Percentiles rank a stretch among this genome's conserved stretches.
Conservation (phyloP, 768 basidiomycete genomes). For the Lyophyllum shimeji region DNA sequence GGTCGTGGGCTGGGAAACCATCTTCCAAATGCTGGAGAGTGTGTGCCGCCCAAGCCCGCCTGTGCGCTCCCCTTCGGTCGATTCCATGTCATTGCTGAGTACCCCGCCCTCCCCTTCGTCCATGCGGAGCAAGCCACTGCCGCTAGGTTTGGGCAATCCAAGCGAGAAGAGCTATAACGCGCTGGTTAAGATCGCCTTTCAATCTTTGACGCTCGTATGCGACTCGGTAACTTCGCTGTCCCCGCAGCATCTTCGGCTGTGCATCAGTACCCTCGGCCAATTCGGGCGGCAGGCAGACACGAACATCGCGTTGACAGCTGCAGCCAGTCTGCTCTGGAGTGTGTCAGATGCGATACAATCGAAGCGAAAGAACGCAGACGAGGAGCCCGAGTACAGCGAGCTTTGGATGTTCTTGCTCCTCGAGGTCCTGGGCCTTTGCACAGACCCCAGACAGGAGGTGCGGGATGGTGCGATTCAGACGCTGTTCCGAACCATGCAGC, state of each 20-base stretch:
- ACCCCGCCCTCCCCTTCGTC: slow-evolving; percentile 37
- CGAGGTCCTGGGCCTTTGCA: slow-evolving; percentile 80
- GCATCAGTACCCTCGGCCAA: slow-evolving; percentile 86
- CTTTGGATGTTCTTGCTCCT: slow-evolving; percentile 93
- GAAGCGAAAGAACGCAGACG: slow-evolving; percentile 62
- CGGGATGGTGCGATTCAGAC: slow-evolving; percentile 95
- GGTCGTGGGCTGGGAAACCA: slow-evolving; percentile 88
- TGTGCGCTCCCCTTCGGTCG: slow-evolving; percentile 31
- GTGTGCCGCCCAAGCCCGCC: slow-evolving; percentile 66
- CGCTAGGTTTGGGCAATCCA: slow-evolving; percentile 53
- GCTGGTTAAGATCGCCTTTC: slow-evolving; percentile 91
- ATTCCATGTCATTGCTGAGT: slow-evolving; percentile 39
- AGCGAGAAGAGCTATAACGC: slow-evolving; percentile 70
- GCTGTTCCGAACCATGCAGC: slow-evolving; percentile 88
- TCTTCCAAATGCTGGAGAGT: slow-evolving; percentile 89
- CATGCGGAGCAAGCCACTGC: slow-evolving; percentile 37
- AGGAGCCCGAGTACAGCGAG: slow-evolving; percentile 73
- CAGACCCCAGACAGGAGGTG: slow-evolving; percentile 83
- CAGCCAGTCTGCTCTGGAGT: slow-evolving; percentile 91
- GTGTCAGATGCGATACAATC: slow-evolving; percentile 94
- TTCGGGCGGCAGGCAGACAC: slow-evolving; percentile 94
- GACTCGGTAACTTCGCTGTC: slow-evolving; percentile 86
- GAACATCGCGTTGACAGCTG: slow-evolving; percentile 93
- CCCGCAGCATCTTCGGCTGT: slow-evolving; percentile 77
- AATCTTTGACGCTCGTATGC: slow-evolving; percentile 90